Base-by-base conservation (phyloP, 2,329 filamentous ascomycete genomes). In the Chaetomiaceae sp. region DNA sequence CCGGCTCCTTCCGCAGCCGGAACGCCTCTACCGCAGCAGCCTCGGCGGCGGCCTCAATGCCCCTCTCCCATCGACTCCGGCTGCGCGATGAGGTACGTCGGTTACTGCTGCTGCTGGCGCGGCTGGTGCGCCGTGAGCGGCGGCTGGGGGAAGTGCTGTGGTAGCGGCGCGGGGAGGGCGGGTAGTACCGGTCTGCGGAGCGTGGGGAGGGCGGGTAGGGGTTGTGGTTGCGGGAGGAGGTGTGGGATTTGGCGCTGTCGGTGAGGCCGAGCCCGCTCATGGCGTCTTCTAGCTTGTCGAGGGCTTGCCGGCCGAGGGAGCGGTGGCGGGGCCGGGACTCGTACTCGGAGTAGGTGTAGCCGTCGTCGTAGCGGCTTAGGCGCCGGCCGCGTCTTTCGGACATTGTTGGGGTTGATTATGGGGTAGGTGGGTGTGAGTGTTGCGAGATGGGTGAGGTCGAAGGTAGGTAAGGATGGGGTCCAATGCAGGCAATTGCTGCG, bases 11-110 rank as follows among this genome's bases (percentile, higher is more conserved):
- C 19, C 56, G 52, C 18, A 58, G 48, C 14, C 56, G 44, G 41
- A 56, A 51, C 1, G 55, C 56, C 24, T 58, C 56, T n/a, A 56
- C 47, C 3, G 55, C 55, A 1, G 52, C 56, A 0, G 56, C 56
- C 6, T 58, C 52, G 10, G 53, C 41, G 4, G 49, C 55, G 2
- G 54, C 52, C 10, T 53, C 38, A 4, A 56, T 22, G 10, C 51
- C 47, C 1, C 39, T 33, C 22, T 50, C 38, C 43, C 45, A 49
- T 8, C 49, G 49, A 45, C 48, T 52, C 2, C 44, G 37, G 42
- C 47, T 51, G 3, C 49, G 47, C 1, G 38, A 35, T 0, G 29
- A 33, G n/a, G 35, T 24, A 4, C 24, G 35, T 6, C 24, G 43
- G n/a, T 24, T 30, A 11, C 17, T 29, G 32, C 29, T 30, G 18